Evolutionary conservation across 441 rosid genomes (phyloP), one percentile per base, ranked within the genome.

Genomic region (Syzygium malaccense): DNA sequence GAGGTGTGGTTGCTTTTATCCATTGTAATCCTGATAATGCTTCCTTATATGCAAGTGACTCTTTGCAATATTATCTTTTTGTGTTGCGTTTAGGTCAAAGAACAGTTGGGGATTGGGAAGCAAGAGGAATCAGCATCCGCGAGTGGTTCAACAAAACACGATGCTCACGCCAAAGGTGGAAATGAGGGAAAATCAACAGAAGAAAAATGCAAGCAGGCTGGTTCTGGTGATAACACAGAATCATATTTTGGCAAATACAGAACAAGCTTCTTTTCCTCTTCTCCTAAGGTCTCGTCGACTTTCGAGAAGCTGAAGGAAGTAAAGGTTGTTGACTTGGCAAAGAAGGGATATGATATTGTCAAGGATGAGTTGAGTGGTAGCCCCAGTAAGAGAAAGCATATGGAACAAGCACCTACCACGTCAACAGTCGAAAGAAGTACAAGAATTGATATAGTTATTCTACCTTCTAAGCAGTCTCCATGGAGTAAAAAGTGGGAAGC

Each of bases 401-500:
- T 98, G 87, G 99, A 98, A 87, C 91, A 91, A 90, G 93, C 96
- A 53, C 95, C 98, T 89, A 93, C 96, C 7, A 87, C 96, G 20
- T 94, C 95, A 79, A 91, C 93, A 41, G 98, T 95, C 60, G 95
- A 94, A 93, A 95, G 92, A 93, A 98, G 99, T 91, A 89, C 94
- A 33, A 96, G 95, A 93, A 96, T 96, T 14, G 99, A 98, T 86
- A 56, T 98, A 87, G 98, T 92, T 89, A 87, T 96, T 78, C 89
- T 93, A 57, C 95, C 96, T 86, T 85, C 94, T 33, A 93, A 94
- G 93, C 95, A 96, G 90, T 93, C 99, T 55, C 91, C 89, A 55
- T 98, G 97, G 98, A 93, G 93, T 91, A 95, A 95, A 91, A 95
- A 92, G 85, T 96, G 98, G 98, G 96, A 95, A 87, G 90, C 95